Evolutionary conservation across 2,329 filamentous ascomycete genomes (phyloP), one percentile per base, ranked within the genome.

Genomic region (Lachnellula willkommii): DNA sequence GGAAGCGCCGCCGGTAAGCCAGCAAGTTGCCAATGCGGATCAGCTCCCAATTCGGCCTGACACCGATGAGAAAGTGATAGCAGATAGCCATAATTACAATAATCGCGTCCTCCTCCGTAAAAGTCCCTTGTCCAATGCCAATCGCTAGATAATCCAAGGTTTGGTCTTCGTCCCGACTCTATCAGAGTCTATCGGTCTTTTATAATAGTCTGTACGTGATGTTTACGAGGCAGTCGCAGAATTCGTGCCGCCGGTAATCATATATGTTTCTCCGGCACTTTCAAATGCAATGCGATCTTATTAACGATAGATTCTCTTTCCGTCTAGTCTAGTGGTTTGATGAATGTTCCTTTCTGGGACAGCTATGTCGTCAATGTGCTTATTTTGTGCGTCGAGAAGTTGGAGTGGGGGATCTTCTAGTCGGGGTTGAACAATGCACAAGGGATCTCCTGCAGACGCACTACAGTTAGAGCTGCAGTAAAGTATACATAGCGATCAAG

Each of bases 401-500:
- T 20, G 40, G 32, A 20, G 50, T 47, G 40, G 24, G 45, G 22
- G 28, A 17, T 47, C 22, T 22, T 35, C 4, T 17, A 47, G 4
- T 47, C 28, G 12, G 24, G 45, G 26, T 47, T 53, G 51, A 24
- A 47, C 32, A 32, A 47, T 47, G 45, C 45, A 47, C 45, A 17
- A 32, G 24, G 45, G 45, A 47, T 47, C 45, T 45, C 22, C 42
- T 26, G 50, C 54, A 54, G 47, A 52, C 28, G 52, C 47, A 54
- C 36, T 50, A 52, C 15, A 46, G 47, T 32, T 54, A 45, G 43
- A 56, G 51, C 50, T 48, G 48, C 47, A 43, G 53, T 50, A 56
- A 45, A 47, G 43, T 40, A 46, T 40, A 46, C 39, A 52, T 56
- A 63, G 57, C 57, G 58, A 60, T 61, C 56, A 64, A 60, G 64